Evolutionary conservation across 2,329 filamentous ascomycete genomes (phyloP), one percentile per base, ranked within the genome.

Genomic region (Ilyonectria robusta): DNA sequence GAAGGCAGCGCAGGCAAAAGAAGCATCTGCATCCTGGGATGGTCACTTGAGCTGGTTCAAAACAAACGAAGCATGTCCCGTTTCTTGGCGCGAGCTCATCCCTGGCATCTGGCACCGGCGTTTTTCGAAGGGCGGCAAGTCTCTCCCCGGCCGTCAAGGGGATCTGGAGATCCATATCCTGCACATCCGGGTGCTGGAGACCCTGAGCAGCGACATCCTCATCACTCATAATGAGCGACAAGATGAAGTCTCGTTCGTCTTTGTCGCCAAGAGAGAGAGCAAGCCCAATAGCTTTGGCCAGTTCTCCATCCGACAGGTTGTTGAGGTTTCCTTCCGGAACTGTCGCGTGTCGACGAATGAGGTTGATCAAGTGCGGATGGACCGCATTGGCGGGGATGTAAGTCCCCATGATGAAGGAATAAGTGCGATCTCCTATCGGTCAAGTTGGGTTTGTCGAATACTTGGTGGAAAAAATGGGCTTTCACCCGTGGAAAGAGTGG

Each of bases 201-300:
- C 70, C 65, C 19, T 69, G 51, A 7, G 56, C 33, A 1, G 72
- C 72, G 2, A 59, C 11, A 11, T 77, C 75, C 3, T 75, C 69
- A n/a, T 76, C 72, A 0, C 72, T 21, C 31, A 77, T 65, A 10
- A 77, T 68, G 9, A 73, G 70, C 2, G 66, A 67, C 8, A 76
- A 40, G 6, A 77, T 33, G 9, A 65, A 53, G 17, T 63, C 37
- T 17, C 77, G 75, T 15, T 74, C 69, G 1, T 44, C 29, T 0
- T 63, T 55, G 1, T 75, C 68, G 4, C 69, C 64, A 10, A 74
- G 65, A 42, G 75, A 67, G 15, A 77, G 62, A 6, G 75, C 75
- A 5, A 76, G 23, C 1, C 26, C 6, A 19, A 73, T 70, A 3
- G 65, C 55, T 1, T 58, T 66, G 6, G 72, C 73, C 6, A 77